Conservation (phyloP, 208 protist species). For the Acanthamoeba royreba region DNA sequence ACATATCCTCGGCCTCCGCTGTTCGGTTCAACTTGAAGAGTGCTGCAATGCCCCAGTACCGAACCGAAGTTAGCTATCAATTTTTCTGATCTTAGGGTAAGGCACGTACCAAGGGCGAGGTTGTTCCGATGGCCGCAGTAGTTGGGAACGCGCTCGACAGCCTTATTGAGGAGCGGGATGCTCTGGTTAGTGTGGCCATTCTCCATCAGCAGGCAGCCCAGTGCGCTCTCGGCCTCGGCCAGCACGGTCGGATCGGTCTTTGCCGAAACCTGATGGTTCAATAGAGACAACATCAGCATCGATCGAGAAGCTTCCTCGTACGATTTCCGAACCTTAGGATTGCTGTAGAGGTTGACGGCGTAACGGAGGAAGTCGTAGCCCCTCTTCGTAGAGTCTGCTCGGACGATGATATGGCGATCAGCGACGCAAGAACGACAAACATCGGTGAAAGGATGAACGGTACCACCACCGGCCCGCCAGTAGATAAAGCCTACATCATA, state of each 20-base stretch:
- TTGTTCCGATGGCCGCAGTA: slow-evolving; percentile 16
- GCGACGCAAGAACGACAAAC: background rate
- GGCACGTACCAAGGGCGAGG: background rate
- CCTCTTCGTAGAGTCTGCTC: background rate
- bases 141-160: background rate
- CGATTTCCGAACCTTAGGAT: background rate
- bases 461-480: background rate
- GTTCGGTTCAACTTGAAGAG: background rate
- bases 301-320: background rate
- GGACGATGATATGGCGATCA: too few relatives aligned
- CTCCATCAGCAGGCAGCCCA: background rate
- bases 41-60: background rate
- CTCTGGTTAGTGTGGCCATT: background rate
- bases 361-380: background rate
- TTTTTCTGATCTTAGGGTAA: background rate
- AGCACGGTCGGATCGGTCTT: background rate
- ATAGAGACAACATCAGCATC: background rate
- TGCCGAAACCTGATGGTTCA: background rate
- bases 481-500: slow-evolving; percentile 16
- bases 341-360: background rate
- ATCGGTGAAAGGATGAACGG: background rate
- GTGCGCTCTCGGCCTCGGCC: background rate
- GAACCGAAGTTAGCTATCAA: background rate
- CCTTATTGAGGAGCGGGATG: background rate
- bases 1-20: background rate